Evolutionary conservation across 257 asterid genomes (phyloP).

Genomic region (Orobanche coerulescens): DNA sequence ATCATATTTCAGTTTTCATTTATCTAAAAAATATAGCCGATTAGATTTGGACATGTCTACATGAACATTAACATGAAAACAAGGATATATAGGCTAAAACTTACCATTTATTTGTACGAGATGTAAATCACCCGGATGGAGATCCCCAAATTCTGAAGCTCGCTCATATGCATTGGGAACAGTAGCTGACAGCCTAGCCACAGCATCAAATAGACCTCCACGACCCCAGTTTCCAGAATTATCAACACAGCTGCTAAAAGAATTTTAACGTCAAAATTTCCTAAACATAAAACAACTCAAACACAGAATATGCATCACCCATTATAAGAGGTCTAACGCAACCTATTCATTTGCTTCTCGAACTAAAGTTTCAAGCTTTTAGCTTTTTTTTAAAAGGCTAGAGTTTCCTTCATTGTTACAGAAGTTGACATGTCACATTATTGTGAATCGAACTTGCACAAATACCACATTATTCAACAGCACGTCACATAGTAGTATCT

Average conservation of each 20-base stretch:
- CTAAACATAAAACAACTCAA: not conserved
- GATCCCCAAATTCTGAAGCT: conserved; percentile 85
- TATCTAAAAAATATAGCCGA: conserved; percentile 1
- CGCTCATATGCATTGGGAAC: conserved; percentile 61
- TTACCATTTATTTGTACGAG: conserved; percentile 61
- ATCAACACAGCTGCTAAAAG: conserved; percentile 77
- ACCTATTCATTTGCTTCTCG: not conserved
- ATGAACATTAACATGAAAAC: conserved; percentile 1
- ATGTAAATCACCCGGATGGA: conserved; percentile 86
- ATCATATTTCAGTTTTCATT: conserved; percentile 1
- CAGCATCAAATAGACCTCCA: conserved; percentile 89
- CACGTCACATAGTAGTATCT: not conserved
- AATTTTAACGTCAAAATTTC: conserved; percentile 23
- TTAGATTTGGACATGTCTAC: not conserved
- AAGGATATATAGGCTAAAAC: conserved; percentile 22
- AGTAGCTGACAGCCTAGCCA: conserved; percentile 51
- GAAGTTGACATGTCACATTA: not conserved
- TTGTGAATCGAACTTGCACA: not conserved
- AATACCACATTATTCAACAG: not conserved
- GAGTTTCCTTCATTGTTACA: not conserved
- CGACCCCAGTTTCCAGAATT: conserved; percentile 94
- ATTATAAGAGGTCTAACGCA: conserved; percentile 2
- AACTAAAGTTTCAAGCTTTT: not conserved
- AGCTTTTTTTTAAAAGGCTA: not conserved
- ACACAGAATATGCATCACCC: not conserved